Conservation (phyloP, 805 yeast genomes). For the Ogataea dorogensis region DNA sequence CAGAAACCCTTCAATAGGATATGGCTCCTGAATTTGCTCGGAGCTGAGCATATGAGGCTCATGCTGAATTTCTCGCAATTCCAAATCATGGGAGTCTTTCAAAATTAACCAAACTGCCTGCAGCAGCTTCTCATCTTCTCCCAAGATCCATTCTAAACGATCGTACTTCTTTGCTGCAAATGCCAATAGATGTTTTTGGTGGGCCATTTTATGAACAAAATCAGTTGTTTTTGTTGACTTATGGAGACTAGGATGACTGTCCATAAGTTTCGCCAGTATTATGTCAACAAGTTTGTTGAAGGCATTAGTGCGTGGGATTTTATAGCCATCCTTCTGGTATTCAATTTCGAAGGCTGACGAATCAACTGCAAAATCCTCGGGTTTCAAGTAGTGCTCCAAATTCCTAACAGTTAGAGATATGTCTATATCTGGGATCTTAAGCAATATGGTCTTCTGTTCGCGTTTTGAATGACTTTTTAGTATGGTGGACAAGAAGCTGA, state of each 20-base stretch:
- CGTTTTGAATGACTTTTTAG: constrained; percentile 34
- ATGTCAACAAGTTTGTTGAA: constrained; percentile 41
- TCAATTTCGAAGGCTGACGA: constrained; percentile 1
- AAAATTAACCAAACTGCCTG: constrained; percentile 44
- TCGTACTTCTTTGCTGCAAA: constrained; percentile 68
- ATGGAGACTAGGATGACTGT: constrained; percentile 3
- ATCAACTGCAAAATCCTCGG: constrained; percentile 10
- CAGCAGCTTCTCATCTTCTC: constrained; percentile 41
- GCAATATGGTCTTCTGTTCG: constrained; percentile 19
- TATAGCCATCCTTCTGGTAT: constrained; percentile 25
- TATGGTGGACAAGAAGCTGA: constrained; percentile 50
- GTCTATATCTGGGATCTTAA: constrained; percentile 47
- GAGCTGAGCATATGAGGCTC: constrained; percentile 35
- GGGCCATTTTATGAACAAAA: constrained; percentile 22
- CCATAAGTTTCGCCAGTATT: constrained; percentile 32
- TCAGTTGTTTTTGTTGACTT: constrained; percentile 8
- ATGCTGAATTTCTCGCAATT: constrained; percentile 50
- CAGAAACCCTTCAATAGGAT: constrained; percentile 80
- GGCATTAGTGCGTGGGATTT: constrained; percentile 24
- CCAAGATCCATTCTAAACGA: constrained; percentile 67
- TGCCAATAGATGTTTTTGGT: constrained; percentile 30
- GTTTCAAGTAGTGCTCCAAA: constrained; percentile 5
- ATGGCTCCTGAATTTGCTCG: constrained; percentile 51
- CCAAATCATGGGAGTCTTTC: constrained; percentile 51
- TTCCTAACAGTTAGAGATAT: constrained; percentile 41